Evolutionary conservation across 2,329 filamentous ascomycete species (phyloP).

Genomic region (Pyrenochaeta sp.): DNA sequence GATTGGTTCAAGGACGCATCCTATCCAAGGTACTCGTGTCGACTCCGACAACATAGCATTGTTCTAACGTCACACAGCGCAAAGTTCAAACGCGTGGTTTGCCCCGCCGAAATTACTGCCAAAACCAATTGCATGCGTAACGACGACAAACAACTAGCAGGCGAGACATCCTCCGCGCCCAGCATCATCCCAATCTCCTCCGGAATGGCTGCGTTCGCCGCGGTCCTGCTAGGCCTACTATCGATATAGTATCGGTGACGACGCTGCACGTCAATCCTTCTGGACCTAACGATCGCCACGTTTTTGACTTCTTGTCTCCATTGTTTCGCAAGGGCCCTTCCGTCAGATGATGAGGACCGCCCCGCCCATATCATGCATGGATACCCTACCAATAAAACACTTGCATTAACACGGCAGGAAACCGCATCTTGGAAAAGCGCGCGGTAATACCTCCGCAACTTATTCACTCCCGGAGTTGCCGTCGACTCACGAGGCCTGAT

Average conservation of each 20-base stretch:
- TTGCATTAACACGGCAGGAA: slow-evolving; percentile 20
- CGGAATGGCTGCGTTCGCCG: slow-evolving; percentile 23
- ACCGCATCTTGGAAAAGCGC: slow-evolving; percentile 10
- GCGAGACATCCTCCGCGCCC: slow-evolving; percentile 21
- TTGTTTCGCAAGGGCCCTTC: slow-evolving; percentile 14
- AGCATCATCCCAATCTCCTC: slow-evolving; percentile 21
- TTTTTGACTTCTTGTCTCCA: slow-evolving; percentile 27
- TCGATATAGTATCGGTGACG: slow-evolving; percentile 37
- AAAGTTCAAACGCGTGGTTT: slow-evolving; percentile 48
- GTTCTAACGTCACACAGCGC: slow-evolving; percentile 42
- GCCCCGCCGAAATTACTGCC: slow-evolving; percentile 44
- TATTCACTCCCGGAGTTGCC: slow-evolving; percentile 16
- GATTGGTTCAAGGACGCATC: slow-evolving; percentile 47
- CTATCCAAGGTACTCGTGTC: slow-evolving; percentile 41
- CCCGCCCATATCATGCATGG: slow-evolving; percentile 42
- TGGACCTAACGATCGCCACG: slow-evolving; percentile 32
- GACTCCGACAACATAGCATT: slow-evolving; percentile 6
- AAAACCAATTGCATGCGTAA: slow-evolving; percentile 45
- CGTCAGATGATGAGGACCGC: slow-evolving; percentile 35
- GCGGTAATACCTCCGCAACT: slow-evolving; percentile 10
- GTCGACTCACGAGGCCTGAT: slow-evolving; percentile 3
- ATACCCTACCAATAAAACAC: slow-evolving; percentile 41
- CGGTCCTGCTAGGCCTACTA: slow-evolving; percentile 29
- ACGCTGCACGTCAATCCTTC: slow-evolving; percentile 27
- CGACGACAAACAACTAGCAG: slow-evolving; percentile 40